These are phyloP conservation scores for Pouteria glomerata DNA, from an alignment of 148 eudicot genomes.

Conservation along the genomic window DNA sequence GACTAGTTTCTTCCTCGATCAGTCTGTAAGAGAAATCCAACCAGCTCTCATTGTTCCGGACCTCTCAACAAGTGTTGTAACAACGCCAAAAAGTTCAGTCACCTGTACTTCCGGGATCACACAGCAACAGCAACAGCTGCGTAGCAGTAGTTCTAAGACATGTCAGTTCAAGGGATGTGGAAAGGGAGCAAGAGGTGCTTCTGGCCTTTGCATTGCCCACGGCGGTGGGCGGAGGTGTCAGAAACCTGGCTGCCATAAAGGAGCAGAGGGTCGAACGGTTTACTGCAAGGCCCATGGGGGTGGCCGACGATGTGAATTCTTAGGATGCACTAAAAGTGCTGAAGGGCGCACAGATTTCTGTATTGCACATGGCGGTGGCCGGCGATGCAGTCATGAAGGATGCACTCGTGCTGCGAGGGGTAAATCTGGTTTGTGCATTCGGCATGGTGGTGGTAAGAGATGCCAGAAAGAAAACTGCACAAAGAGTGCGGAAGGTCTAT, in stretches of 20 bases:
- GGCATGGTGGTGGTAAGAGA: constrained; percentile 98
- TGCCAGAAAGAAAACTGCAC: constrained; percentile 81
- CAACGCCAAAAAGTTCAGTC: constrained; percentile 64
- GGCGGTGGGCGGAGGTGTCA: constrained; percentile 99
- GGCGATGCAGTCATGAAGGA: constrained; percentile 78
- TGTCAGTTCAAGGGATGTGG: constrained; percentile 77
- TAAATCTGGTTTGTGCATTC: constrained; percentile 86
- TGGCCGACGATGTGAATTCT: constrained; percentile 77
- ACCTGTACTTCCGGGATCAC: constrained; percentile 78
- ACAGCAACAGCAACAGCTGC: constrained; percentile 43
- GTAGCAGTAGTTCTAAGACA: constrained; percentile 52
- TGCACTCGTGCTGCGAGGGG: constrained; percentile 90
- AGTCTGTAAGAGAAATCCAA: constrained; percentile 22
- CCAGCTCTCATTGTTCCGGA: constrained; percentile 28
- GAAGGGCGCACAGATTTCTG: constrained; percentile 93
- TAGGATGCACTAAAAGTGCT: constrained; percentile 91
- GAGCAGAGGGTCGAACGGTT: constrained; percentile 97
- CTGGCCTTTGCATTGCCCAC: constrained; percentile 96
- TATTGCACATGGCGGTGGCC: constrained; percentile 94
- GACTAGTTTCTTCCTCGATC: constrained; percentile 29
- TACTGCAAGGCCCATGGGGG: constrained; percentile 99
- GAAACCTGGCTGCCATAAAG: constrained; percentile 77
- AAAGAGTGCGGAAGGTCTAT: constrained; percentile 90
- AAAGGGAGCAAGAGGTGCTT: constrained; percentile 96
- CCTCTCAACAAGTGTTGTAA: constrained; percentile 48